Evolutionary conservation across 148 eudicot genomes (phyloP).

Genomic region (Beta vulgaris): DNA sequence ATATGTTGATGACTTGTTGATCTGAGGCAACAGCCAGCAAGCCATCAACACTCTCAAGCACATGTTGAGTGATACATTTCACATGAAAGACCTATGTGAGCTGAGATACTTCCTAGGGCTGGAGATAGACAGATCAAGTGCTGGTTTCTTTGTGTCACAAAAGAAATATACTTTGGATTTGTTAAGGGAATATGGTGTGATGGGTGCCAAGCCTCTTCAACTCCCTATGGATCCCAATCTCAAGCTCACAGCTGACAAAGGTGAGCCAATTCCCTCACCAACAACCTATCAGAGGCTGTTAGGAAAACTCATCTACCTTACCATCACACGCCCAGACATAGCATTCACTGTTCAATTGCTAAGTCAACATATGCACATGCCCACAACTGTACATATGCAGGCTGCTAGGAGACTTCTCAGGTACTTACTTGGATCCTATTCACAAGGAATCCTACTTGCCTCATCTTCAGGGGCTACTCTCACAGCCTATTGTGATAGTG

Average conservation of each 20-base stretch:
- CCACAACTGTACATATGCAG: background rate
- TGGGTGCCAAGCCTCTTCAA: background rate
- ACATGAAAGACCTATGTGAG: background rate
- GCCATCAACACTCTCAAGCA: background rate
- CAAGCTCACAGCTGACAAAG: too few species aligned
- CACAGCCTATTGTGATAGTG: background rate
- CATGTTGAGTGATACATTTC: background rate
- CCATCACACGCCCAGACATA: background rate
- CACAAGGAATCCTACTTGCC: background rate
- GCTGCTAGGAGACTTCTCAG: background rate
- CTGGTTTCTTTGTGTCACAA: background rate
- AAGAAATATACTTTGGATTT: background rate
- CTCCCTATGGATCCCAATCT: background rate
- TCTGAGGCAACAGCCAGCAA: background rate
- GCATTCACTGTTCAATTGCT: background rate
- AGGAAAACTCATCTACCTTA: background rate
- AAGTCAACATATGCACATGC: background rate
- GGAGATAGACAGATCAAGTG: background rate
- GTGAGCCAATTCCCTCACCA: too few species aligned
- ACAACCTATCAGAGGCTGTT: background rate
- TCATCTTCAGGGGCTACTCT: background rate
- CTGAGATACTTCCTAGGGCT: background rate
- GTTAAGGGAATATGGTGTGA: background rate
- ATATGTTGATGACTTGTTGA: slow-evolving; percentile 14
- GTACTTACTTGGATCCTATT: background rate